phyloP scores from a whole-genome alignment of 1,139 yeast genomes.

The Scheffersomyces titani region DNA sequence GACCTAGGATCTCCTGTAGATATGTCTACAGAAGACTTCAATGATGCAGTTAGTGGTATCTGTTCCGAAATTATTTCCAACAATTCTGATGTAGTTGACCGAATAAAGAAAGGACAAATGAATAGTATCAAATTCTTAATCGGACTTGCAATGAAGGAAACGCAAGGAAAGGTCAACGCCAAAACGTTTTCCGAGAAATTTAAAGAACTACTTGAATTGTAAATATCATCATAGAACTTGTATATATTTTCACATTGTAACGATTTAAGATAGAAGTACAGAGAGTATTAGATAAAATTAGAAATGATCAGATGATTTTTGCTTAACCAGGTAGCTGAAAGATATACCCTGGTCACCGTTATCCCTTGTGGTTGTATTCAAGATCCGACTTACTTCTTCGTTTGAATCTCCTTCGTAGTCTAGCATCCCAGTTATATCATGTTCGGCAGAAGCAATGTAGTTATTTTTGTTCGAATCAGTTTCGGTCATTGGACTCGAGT shows the following conservation, averaged over 20 bases:
- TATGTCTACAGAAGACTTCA: conserved; percentile 27
- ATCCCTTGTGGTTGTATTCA: not conserved
- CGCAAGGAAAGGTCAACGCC: conserved; percentile 68
- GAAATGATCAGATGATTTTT: not conserved
- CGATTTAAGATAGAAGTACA: not conserved
- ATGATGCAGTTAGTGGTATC: conserved; percentile 48
- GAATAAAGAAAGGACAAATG: conserved; percentile 59
- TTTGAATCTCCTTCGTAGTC: not conserved
- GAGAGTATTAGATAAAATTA: not conserved
- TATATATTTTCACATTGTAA: not conserved
- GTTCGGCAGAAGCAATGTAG: not conserved
- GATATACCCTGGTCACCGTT: not conserved
- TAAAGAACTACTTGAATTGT: conserved; percentile 23
- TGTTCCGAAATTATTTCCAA: conserved; percentile 54
- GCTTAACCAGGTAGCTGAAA: not conserved
- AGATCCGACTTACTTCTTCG: not conserved
- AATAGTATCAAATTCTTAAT: conserved; percentile 72
- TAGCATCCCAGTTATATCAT: not conserved
- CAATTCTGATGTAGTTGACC: conserved; percentile 59
- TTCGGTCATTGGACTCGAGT: not conserved
- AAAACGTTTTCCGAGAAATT: conserved; percentile 47
- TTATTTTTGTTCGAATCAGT: not conserved
- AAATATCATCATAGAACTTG: not conserved
- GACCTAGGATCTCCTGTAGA: conserved; percentile 50
- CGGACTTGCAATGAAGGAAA: conserved; percentile 81